Evolutionary conservation across 495 filamentous ascomycete genomes (phyloP), one percentile per base, ranked within the genome.

Genomic region (Penicillium flavigenum): DNA sequence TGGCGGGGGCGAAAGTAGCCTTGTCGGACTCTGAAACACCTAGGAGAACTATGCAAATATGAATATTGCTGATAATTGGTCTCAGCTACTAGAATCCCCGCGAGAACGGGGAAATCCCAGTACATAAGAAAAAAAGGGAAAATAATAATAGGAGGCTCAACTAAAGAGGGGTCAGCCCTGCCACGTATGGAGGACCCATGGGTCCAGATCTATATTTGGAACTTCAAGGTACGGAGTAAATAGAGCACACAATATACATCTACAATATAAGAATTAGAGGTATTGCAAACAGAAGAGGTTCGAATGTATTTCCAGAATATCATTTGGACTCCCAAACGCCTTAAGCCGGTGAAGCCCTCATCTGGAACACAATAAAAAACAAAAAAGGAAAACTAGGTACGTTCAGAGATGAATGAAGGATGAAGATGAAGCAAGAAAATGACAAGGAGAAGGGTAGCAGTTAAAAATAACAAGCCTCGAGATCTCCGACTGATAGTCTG

Each of bases 251-350:
- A 16, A 7, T 26, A 32, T 22, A 46, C n/a, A 8, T 46, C 29
- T 55, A 39, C 44, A 36, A 31, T 8, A n/a, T 39, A 7, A 29
- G 0, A 12, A 11, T 4, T 14, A 1, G 11, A 20, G 6, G 26
- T 8, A 14, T 19, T 12, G 32, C 8, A 41, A 47, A 20, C 14
- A 24, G 43, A 24, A 51, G 29, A 41, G 26, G 34, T 50, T 53
- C 48, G 43, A 48, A 34, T 58, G 36, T 57, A 65, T 63, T 63
- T 63, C 51, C 52, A 56, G 47, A 43, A 61, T 43, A 52, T 60
- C 51, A 60, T 50, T 52, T 31, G 45, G 56, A 68, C 60, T 63
- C 65, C 65, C 51, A 56, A 66, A 68, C 65, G 39, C 65, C 65
- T 63, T 26, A 44, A 65, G 48, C 54, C 51, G 42, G 46, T 48